These are phyloP conservation scores for Lactifluus subvellereus DNA, from an alignment of 768 basidiomycete genomes.

Conservation along the genomic window DNA sequence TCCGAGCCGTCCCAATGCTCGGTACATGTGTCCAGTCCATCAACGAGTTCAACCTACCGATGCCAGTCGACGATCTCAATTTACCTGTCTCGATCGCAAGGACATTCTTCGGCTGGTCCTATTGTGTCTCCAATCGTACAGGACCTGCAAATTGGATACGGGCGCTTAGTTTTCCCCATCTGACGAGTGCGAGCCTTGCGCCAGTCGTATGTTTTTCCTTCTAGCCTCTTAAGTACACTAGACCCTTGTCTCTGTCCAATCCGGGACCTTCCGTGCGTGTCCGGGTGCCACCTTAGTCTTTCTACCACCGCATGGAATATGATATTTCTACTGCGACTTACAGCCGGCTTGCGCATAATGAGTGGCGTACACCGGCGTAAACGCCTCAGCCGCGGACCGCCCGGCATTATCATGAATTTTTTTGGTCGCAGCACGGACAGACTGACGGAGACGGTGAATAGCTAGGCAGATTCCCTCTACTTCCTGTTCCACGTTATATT, in stretches of 20 bases:
- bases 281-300: slow-evolving; percentile 6
- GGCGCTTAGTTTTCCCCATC: neutral
- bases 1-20: slow-evolving; percentile 6
- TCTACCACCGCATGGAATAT: slow-evolving; percentile 9
- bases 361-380: slow-evolving; percentile 1
- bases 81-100: slow-evolving; percentile 10
- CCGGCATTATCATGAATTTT: neutral
- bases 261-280: slow-evolving; percentile 2
- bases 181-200: neutral
- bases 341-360: slow-evolving; percentile 16
- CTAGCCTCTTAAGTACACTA: neutral
- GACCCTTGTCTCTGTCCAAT: neutral
- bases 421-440: neutral
- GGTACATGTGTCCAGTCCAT: slow-evolving; percentile 5
- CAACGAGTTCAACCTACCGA: neutral
- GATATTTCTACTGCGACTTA: slow-evolving; percentile 19
- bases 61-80: neutral
- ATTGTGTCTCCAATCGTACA: neutral
- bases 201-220: slow-evolving; percentile 2
- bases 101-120: slow-evolving; percentile 7
- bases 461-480: neutral
- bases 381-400: slow-evolving; percentile 9
- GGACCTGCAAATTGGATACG: neutral
- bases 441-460: neutral
- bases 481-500: neutral